Evolutionary conservation across 441 rosid genomes (phyloP).

Genomic region (Erodium chrysanthum): DNA sequence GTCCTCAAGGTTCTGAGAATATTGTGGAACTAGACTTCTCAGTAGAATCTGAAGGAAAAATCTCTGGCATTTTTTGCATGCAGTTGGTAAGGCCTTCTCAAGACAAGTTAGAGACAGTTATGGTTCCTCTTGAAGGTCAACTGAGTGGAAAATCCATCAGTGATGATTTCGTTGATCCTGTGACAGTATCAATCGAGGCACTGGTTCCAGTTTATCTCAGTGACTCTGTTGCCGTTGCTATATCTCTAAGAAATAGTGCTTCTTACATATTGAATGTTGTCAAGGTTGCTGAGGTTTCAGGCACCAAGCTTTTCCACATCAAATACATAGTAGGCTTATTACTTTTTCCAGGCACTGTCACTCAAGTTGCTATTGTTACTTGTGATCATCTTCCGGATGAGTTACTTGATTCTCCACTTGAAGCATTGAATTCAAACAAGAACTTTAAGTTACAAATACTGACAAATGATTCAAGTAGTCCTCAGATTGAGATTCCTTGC

Average conservation of each 20-base stretch:
- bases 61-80: slow-evolving; percentile 45
- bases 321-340: slow-evolving; percentile 47
- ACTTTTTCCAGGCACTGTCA: slow-evolving; percentile 48
- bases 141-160: slow-evolving; percentile 25
- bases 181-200: slow-evolving; percentile 38
- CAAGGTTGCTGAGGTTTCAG: slow-evolving; percentile 34
- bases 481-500: slow-evolving; percentile 44
- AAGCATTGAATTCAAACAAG: slow-evolving; percentile 23
- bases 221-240: slow-evolving; percentile 26
- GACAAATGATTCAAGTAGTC: slow-evolving; percentile 48
- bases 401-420: slow-evolving; percentile 22
- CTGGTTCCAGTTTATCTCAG: slow-evolving; percentile 28
- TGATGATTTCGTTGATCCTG: slow-evolving; percentile 23
- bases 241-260: slow-evolving; percentile 44
- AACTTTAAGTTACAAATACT: slow-evolving; percentile 39
- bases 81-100: slow-evolving; percentile 41
- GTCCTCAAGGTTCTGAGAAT: slow-evolving; percentile 30
- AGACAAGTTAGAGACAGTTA: slow-evolving; percentile 33
- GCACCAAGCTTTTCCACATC: slow-evolving; percentile 31
- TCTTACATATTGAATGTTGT: slow-evolving; percentile 31
- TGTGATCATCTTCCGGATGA: slow-evolving; percentile 28
- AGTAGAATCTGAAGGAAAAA: slow-evolving; percentile 33
- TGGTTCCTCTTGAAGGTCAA: slow-evolving; percentile 52
- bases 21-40: slow-evolving; percentile 47
- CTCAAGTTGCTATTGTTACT: slow-evolving; percentile 40